Conservation (phyloP, 164 flowering plant genomes). For the Litsea cubeba region DNA sequence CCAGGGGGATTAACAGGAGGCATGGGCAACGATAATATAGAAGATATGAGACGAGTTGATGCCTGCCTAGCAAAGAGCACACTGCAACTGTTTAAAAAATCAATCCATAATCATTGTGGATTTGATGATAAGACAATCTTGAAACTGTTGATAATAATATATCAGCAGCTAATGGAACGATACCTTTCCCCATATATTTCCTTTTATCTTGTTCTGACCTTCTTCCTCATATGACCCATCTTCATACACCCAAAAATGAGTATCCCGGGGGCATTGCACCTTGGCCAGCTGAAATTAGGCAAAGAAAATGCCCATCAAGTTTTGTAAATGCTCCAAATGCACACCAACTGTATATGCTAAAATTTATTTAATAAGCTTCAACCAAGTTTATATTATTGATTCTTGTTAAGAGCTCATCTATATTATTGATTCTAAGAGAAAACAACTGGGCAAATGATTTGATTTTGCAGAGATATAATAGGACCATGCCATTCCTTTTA, state of each 20-base stretch:
- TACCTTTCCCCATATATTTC: slow-evolving; percentile 44
- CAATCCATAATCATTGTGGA: slow-evolving; percentile 11
- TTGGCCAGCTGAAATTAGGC: slow-evolving; percentile 30
- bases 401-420: too few species aligned
- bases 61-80: slow-evolving; percentile 33
- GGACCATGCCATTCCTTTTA: neutral
- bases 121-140: slow-evolving; percentile 2
- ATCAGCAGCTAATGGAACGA: slow-evolving; percentile 3
- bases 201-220: slow-evolving; percentile 42
- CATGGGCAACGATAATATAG: slow-evolving; percentile 35
- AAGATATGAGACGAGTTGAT: slow-evolving; percentile 31
- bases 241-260: slow-evolving; percentile 43
- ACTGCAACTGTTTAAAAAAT: slow-evolving; percentile 15
- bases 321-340: neutral
- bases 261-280: slow-evolving; percentile 38
- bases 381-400: neutral
- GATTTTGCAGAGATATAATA: too few species aligned
- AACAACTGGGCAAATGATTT: too few species aligned
- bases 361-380: neutral
- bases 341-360: neutral
- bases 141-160: neutral
- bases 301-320: neutral
- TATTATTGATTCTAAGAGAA: too few species aligned
- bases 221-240: slow-evolving; percentile 46
- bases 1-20: slow-evolving; percentile 16